phyloP scores from a whole-genome alignment of 352 stramenopile genomes.

The Pythium sp. region DNA sequence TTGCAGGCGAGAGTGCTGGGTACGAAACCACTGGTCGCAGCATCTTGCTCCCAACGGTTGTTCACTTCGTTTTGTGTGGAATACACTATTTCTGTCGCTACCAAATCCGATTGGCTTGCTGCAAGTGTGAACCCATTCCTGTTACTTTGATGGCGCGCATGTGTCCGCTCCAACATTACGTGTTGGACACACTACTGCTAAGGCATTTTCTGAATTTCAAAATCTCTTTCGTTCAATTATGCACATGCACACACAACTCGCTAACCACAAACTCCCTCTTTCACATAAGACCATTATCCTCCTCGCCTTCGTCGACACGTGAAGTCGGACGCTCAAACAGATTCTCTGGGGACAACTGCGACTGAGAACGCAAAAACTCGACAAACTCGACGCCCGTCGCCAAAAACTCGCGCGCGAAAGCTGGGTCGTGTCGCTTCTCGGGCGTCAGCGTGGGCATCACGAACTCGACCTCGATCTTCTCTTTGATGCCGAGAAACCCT shows the following conservation, averaged over 20 bases:
- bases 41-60: too few species aligned
- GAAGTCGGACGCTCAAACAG: background rate
- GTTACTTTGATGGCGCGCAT: too few species aligned
- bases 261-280: background rate
- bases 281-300: background rate
- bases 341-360: conserved; percentile 10
- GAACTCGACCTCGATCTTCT: conserved; percentile 69
- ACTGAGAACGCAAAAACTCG: conserved; percentile 47
- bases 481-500: conserved; percentile 50
- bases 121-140: too few species aligned
- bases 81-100: too few species aligned
- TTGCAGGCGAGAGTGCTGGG: too few species aligned
- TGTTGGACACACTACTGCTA: too few species aligned
- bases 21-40: too few species aligned
- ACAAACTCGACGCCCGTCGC: conserved; percentile 58
- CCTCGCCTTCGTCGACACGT: background rate
- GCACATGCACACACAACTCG: background rate
- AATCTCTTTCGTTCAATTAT: background rate
- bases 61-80: too few species aligned
- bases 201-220: background rate
- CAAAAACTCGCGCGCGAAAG: conserved; percentile 56
- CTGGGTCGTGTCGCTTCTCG: conserved; percentile 43
- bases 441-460: conserved; percentile 53
- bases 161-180: too few species aligned
- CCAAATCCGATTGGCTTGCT: too few species aligned